Evolutionary conservation across 108 stramenopile genomes (phyloP).

Genomic region (Mayamaea pseudoterrestris): DNA sequence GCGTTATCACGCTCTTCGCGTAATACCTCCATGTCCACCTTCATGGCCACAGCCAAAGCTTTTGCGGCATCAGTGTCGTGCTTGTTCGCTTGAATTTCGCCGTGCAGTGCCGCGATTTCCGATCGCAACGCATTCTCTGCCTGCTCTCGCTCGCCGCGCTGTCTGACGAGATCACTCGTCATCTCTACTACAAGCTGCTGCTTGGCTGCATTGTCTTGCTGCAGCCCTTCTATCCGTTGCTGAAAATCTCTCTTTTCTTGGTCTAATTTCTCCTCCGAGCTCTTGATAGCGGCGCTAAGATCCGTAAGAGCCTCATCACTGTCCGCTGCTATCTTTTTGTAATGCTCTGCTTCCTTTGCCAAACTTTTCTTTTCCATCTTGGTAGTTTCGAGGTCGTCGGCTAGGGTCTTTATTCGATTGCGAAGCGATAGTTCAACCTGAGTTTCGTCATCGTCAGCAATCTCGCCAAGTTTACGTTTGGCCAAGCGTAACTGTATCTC

Average conservation of each 20-base stretch:
- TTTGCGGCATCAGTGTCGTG: conserved; percentile 43
- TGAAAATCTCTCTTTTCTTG: conserved; percentile 33
- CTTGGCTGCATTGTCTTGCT: conserved; percentile 31
- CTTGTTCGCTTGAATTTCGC: conserved; percentile 20
- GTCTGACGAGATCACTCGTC: conserved; percentile 56
- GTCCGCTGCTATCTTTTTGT: conserved; percentile 53
- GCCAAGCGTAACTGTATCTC: too few relatives aligned
- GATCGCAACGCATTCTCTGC: conserved; percentile 35
- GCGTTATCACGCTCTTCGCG: conserved; percentile 28
- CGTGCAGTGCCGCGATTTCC: conserved; percentile 35
- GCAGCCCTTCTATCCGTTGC: conserved; percentile 12
- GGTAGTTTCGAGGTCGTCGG: conserved; percentile 40
- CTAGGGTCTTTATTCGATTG: conserved; percentile 32
- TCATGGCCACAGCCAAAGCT: conserved; percentile 24
- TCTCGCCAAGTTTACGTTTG: too few relatives aligned
- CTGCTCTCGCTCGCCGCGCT: conserved; percentile 62
- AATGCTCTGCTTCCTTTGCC: conserved; percentile 34
- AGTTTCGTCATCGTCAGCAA: conserved; percentile 10
- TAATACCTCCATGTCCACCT: conserved; percentile 36
- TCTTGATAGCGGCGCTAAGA: conserved; percentile 40
- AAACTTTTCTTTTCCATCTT: conserved; percentile 40
- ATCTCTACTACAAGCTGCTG: conserved; percentile 58
- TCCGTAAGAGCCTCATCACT: conserved; percentile 53
- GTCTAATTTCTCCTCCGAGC: conserved; percentile 38
- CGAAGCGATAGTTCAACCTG: conserved; percentile 38